These are phyloP conservation scores for Yamadazyma membranifaciens DNA, from an alignment of 1,139 yeast genomes.

Conservation along the genomic window DNA sequence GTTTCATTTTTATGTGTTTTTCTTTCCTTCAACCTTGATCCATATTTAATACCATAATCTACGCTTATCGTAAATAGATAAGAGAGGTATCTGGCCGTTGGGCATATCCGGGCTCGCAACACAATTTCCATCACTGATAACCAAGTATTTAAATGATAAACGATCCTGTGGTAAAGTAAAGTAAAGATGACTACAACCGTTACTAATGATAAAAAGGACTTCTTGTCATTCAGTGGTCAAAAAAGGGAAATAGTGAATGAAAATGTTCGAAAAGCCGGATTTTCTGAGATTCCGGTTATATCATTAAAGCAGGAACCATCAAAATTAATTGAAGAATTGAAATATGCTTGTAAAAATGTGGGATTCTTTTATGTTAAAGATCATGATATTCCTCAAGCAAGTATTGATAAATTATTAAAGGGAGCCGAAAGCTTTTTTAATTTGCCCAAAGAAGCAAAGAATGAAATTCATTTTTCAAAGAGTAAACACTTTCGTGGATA, in stretches of 20 bases:
- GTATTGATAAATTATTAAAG: slow-evolving; percentile 9
- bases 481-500: slow-evolving; percentile 16
- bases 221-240: slow-evolving; percentile 14
- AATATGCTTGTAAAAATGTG: slow-evolving; percentile 15
- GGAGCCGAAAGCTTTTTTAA: slow-evolving; percentile 14
- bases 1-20: slow-evolving; percentile 1
- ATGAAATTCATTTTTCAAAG: slow-evolving; percentile 15
- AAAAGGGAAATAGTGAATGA: slow-evolving; percentile 10
- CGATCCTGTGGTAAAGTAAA: too few relatives aligned
- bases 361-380: slow-evolving; percentile 16
- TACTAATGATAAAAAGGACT: slow-evolving; percentile 6
- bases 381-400: slow-evolving; percentile 12
- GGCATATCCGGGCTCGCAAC: too few relatives aligned
- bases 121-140: too few relatives aligned
- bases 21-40: neutral
- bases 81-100: too few relatives aligned
- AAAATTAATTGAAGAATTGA: slow-evolving; percentile 9
- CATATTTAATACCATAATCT: too few relatives aligned
- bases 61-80: too few relatives aligned
- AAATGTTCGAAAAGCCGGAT: slow-evolving; percentile 13
- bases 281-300: slow-evolving; percentile 16
- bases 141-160: too few relatives aligned
- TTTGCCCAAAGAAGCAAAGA: slow-evolving; percentile 11
- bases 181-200: slow-evolving; percentile 4
- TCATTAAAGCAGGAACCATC: slow-evolving; percentile 10